Evolutionary conservation across 148 eudicot species (phyloP).

Genomic region (Silene latifolia): DNA sequence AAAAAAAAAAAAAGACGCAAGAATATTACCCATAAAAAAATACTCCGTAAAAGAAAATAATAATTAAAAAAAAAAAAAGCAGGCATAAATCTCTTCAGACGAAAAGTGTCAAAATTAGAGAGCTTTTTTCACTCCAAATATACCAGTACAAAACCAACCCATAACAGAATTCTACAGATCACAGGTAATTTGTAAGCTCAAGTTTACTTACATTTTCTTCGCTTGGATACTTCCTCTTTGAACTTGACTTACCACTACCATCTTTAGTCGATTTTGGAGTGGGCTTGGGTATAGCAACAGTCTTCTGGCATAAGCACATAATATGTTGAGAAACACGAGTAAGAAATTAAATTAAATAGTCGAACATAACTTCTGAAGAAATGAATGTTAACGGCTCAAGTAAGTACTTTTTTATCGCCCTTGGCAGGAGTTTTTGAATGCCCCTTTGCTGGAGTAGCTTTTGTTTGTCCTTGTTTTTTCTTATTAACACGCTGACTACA

Average conservation of each 20-base stretch:
- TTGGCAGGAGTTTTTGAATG: slow-evolving; percentile 32
- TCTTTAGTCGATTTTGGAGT: slow-evolving; percentile 44
- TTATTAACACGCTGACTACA: slow-evolving; percentile 29
- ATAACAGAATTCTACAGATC: not conserved
- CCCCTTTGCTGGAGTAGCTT: slow-evolving; percentile 36
- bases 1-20: too few species aligned
- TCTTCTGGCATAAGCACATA: slow-evolving; percentile 38
- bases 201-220: slow-evolving; percentile 42
- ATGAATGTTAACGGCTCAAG: not conserved
- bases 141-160: too few species aligned
- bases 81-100: too few species aligned
- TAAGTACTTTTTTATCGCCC: slow-evolving; percentile 43
- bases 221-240: slow-evolving; percentile 63
- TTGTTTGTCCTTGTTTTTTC: slow-evolving; percentile 35
- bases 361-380: too few species aligned
- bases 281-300: slow-evolving; percentile 37
- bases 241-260: slow-evolving; percentile 35
- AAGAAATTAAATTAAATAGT: not conserved
- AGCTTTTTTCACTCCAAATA: too few species aligned
- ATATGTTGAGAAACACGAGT: slow-evolving; percentile 6
- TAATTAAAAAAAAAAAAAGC: too few species aligned
- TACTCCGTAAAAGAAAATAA: too few species aligned
- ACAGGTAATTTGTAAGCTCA: not conserved
- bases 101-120: too few species aligned
- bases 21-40: too few species aligned